Conservation (phyloP, 805 yeast species). For the Kurtzmaniella fragi region DNA sequence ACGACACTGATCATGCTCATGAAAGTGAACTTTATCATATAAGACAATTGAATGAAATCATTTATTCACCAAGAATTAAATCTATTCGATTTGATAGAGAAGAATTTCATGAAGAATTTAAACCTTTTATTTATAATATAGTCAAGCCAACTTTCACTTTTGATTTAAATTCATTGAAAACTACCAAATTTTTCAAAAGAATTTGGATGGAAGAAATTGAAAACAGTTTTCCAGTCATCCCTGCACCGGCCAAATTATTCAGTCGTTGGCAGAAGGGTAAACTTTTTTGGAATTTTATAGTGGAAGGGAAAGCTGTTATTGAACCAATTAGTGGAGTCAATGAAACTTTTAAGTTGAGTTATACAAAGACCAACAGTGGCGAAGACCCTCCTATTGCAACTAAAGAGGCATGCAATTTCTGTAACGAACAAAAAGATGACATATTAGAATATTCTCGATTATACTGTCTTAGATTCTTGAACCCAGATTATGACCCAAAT, state of each 20-base stretch:
- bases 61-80: constrained; percentile 31
- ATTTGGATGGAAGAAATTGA: constrained; percentile 76
- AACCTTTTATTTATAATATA: constrained; percentile 30
- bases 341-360: constrained; percentile 56
- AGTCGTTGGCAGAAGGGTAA: constrained; percentile 40
- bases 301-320: constrained; percentile 75
- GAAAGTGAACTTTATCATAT: constrained; percentile 1
- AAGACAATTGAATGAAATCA: constrained; percentile 14
- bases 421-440: constrained; percentile 75
- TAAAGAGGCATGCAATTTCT: constrained; percentile 69
- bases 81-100: constrained; percentile 42
- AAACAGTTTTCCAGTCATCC: constrained; percentile 25
- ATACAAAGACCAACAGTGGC: constrained; percentile 15
- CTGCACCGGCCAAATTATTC: constrained; percentile 49
- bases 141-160: constrained; percentile 29
- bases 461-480: constrained; percentile 56
- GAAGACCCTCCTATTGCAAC: constrained; percentile 60
- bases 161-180: constrained; percentile 40
- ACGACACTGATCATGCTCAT: constrained; percentile 7
- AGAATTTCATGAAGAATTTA: constrained; percentile 40
- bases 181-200: constrained; percentile 56
- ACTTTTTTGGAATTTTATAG: constrained; percentile 56
- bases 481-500: constrained; percentile 24
- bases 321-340: constrained; percentile 86
- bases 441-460: constrained; percentile 73